phyloP scores from a whole-genome alignment of 176 grass and related monocot genomes.

The Aegilops umbellulata region DNA sequence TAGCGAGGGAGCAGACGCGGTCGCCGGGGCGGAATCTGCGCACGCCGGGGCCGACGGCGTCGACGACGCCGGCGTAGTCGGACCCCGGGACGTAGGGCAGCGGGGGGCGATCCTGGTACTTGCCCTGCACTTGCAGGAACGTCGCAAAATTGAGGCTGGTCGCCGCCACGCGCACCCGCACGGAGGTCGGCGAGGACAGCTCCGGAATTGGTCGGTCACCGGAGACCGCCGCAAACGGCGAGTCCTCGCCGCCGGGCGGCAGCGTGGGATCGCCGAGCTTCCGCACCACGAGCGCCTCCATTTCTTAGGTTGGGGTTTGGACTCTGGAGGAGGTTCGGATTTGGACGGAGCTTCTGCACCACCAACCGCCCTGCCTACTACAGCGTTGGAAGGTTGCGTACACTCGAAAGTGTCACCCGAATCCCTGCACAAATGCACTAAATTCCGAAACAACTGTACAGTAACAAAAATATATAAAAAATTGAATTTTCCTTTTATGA shows the following conservation, averaged over 20 bases:
- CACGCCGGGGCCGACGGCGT: constrained; percentile 65
- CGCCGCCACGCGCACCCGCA: constrained; percentile 64
- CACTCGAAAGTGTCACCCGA: no score
- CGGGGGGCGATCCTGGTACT: constrained; percentile 77
- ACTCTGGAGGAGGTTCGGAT: not conserved
- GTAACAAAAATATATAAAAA: no score
- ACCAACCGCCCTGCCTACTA: not conserved
- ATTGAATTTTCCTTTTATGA: no score
- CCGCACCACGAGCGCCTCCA: constrained; percentile 76
- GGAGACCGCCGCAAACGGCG: constrained; percentile 51
- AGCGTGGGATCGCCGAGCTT: constrained; percentile 74
- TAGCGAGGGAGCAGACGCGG: constrained; percentile 60
- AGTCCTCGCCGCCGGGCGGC: constrained; percentile 36
- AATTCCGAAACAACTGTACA: no score
- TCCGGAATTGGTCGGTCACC: constrained; percentile 40
- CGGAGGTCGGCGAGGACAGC: constrained; percentile 55
- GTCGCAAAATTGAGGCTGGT: constrained; percentile 88
- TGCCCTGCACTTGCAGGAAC: constrained; percentile 81
- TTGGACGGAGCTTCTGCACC: not conserved
- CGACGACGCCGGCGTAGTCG: constrained; percentile 83
- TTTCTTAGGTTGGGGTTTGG: constrained; percentile 16
- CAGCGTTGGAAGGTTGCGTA: no score
- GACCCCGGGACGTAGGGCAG: constrained; percentile 80
- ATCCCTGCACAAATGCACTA: no score
- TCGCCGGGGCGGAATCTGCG: constrained; percentile 58